phyloP scores from a whole-genome alignment of 495 filamentous ascomycete genomes.

The Friedmanniomyces endolithicus region DNA sequence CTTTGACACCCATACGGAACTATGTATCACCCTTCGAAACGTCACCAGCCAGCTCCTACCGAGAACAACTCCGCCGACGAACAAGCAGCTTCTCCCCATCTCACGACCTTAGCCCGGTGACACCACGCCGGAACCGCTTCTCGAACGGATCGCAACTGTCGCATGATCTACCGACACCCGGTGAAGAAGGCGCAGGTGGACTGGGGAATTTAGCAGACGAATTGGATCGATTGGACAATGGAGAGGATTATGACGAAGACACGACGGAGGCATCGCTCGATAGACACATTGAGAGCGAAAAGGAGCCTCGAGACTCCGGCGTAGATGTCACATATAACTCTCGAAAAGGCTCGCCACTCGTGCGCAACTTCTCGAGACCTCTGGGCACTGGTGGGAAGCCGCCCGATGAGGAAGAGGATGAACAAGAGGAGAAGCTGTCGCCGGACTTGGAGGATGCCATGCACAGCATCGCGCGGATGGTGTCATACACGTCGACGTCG shows the following conservation, averaged over 20 bases:
- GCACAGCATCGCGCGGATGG: slow-evolving; percentile 17
- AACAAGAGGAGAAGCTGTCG: slow-evolving; percentile 5
- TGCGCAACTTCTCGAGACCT: slow-evolving; percentile 20
- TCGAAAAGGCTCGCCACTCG: not conserved
- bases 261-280: not conserved
- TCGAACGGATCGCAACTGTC: slow-evolving; percentile 16
- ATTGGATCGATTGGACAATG: slow-evolving; percentile 18
- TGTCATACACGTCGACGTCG: slow-evolving; percentile 1
- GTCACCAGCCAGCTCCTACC: slow-evolving; percentile 12
- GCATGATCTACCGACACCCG: slow-evolving; percentile 7
- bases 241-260: slow-evolving; percentile 11
- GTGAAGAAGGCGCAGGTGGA: slow-evolving; percentile 13
- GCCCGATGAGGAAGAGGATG: slow-evolving; percentile 6
- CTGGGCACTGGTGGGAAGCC: slow-evolving; percentile 1
- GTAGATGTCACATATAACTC: slow-evolving; percentile 16
- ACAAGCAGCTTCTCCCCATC: slow-evolving; percentile 20
- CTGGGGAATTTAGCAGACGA: slow-evolving; percentile 23
- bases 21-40: slow-evolving; percentile 18
- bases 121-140: slow-evolving; percentile 11
- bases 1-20: slow-evolving; percentile 14
- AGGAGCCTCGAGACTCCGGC: slow-evolving; percentile 16
- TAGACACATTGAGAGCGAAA: slow-evolving; percentile 1
- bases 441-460: slow-evolving; percentile 19
- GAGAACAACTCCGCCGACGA: slow-evolving; percentile 8
- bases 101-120: slow-evolving; percentile 14